Evolutionary conservation across 495 filamentous ascomycete species (phyloP).

Genomic region (Apodospora peruviana): DNA sequence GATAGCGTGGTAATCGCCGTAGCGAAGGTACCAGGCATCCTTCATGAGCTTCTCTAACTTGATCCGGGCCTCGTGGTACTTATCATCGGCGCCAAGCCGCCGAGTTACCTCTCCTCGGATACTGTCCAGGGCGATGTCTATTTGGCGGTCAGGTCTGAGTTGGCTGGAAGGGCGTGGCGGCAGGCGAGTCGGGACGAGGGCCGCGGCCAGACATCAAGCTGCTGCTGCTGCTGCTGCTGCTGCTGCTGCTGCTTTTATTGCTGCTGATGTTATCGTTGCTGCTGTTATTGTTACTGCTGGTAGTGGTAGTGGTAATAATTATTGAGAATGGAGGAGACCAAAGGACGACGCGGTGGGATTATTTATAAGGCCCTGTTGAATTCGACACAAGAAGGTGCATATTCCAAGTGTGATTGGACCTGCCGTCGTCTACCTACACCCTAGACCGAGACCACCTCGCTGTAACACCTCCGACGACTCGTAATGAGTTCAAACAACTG

Average conservation of each 20-base stretch:
- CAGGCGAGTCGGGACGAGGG: neutral
- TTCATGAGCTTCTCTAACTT: too few relatives aligned
- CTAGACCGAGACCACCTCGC: too few relatives aligned
- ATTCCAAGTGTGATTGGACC: constrained; percentile 1
- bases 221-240: neutral
- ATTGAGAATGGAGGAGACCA: constrained; percentile 3
- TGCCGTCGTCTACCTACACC: too few relatives aligned
- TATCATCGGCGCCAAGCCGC: too few relatives aligned
- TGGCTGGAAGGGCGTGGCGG: neutral
- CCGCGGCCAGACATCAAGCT: neutral
- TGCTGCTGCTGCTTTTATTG: neutral
- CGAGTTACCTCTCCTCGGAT: too few relatives aligned
- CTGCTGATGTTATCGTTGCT: neutral
- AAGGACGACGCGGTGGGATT: constrained; percentile 3
- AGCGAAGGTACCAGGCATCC: too few relatives aligned
- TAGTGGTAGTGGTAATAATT: neutral
- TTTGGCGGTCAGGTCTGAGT: too few relatives aligned
- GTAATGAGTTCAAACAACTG: too few relatives aligned
- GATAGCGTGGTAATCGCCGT: too few relatives aligned
- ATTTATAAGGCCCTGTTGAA: constrained; percentile 8
- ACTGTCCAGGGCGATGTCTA: too few relatives aligned
- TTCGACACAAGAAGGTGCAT: constrained; percentile 8
- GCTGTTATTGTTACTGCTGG: neutral
- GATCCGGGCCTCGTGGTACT: too few relatives aligned
- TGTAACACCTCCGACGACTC: too few relatives aligned